Base-by-base conservation (phyloP, 257 asterid genomes). In the Primulina eburnea region DNA sequence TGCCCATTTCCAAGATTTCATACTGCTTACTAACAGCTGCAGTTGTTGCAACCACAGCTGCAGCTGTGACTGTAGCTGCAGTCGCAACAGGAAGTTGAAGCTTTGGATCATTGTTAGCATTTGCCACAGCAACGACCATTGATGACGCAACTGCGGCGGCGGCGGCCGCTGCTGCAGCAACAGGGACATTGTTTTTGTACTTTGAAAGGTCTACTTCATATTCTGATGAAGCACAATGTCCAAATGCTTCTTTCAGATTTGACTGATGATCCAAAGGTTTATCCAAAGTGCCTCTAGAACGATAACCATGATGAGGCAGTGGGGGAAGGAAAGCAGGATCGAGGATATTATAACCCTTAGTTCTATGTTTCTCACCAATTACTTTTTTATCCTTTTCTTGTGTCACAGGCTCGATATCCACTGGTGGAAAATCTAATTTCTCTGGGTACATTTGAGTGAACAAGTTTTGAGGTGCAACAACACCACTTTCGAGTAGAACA, bases 71-170 rank as follows among this genome's bases (percentile, higher is more conserved):
- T 2, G 95, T 84, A 64, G 96, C 97, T 58, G 97, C 97, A 67
- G 98, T 95, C 35, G 92, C 88, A 33, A 87, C 89, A 20, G 98
- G 98, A 75, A 93, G 92, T 73, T 90, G 88, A 40, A 88, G 84
- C 21, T 77, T 84, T 33, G 85, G 68, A 64, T 79, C 90, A 30
- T 72, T 50, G 57, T 5, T 81, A 28, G 85, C 82, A 72, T 87
- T 92, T 69, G 91, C 83, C 58, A 84, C 95, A n/a, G 90, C 57
- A 50, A 50, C 98, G 5, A 90, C 95, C 96, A 93, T 89, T 53
- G 98, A 90, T 43, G 97, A 88, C 56, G 97, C 97, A 65, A 90
- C 97, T 70, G 85, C 97, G 52, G 95, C 98, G 0, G 98, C 98
- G 0, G 98, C 96, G 0, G 91, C 97, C 0, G 89, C 96, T 0